Evolutionary conservation across 2,329 filamentous ascomycete genomes (phyloP).

Genomic region (Epichloe scottii): DNA sequence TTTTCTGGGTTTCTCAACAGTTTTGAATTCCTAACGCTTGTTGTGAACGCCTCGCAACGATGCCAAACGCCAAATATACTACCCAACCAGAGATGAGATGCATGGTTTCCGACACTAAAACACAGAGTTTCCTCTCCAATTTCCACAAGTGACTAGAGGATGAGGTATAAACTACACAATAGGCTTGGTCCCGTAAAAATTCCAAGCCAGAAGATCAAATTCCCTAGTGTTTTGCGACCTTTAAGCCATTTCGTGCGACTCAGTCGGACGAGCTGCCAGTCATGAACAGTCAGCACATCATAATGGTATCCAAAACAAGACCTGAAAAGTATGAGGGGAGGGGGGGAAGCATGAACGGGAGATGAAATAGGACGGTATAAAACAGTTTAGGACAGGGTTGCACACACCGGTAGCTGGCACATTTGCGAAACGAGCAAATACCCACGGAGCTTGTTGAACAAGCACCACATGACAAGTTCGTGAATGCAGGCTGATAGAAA

Average conservation of each 20-base stretch:
- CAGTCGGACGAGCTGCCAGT: constrained; percentile 43
- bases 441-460: constrained; percentile 66
- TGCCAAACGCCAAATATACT: not conserved
- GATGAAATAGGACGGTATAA: not conserved
- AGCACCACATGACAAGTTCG: constrained; percentile 67
- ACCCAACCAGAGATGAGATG: not conserved
- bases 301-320: not conserved
- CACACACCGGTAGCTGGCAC: constrained; percentile 51
- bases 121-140: not conserved
- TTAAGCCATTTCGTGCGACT: constrained; percentile 55
- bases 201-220: constrained; percentile 66
- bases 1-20: not conserved
- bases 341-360: not conserved
- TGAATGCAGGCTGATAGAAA: constrained; percentile 59
- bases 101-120: no score
- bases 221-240: constrained; percentile 50
- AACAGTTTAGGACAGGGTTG: not conserved
- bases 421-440: constrained; percentile 65
- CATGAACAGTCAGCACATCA: not conserved
- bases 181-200: constrained; percentile 67
- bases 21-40: not conserved
- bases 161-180: constrained; percentile 46
- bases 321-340: not conserved
- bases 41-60: not conserved
- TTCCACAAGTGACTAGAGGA: constrained; percentile 26